phyloP scores from a whole-genome alignment of 2,329 filamentous ascomycete genomes.

The Calonectria pteridis region DNA sequence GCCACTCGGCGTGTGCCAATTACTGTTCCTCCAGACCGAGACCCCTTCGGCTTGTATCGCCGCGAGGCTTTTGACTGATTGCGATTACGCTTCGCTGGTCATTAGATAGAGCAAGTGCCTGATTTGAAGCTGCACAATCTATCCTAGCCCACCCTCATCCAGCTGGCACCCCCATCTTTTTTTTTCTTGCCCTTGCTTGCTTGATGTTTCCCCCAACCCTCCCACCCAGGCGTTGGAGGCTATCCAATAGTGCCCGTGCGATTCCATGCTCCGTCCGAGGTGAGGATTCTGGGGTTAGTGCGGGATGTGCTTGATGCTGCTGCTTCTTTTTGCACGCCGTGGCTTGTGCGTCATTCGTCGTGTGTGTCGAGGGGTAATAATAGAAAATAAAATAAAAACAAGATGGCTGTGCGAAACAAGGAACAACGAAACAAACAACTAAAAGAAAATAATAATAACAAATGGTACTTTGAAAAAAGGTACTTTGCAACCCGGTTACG shows the following conservation, averaged over 20 bases:
- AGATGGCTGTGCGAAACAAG: neutral
- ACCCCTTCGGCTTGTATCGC: slow-evolving; percentile 2
- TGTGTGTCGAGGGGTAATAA: neutral
- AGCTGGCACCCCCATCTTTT: slow-evolving; percentile 13
- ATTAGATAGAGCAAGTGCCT: slow-evolving; percentile 33
- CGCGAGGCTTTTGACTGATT: slow-evolving; percentile 24
- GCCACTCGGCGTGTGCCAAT: slow-evolving; percentile 35
- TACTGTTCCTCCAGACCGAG: slow-evolving; percentile 36
- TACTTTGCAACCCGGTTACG: neutral
- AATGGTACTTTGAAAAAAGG: neutral
- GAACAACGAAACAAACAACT: neutral
- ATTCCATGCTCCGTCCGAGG: slow-evolving; percentile 28
- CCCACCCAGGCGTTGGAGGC: slow-evolving; percentile 33
- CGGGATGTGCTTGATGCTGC: slow-evolving; percentile 29
- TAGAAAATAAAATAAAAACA: neutral
- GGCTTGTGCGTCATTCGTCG: neutral
- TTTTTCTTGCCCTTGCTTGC: slow-evolving; percentile 9
- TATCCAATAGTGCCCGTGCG: slow-evolving; percentile 37
- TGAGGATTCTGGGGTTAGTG: slow-evolving; percentile 38
- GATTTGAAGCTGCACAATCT: slow-evolving; percentile 17
- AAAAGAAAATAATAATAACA: neutral
- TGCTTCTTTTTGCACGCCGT: slow-evolving; percentile 6
- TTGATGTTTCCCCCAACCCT: slow-evolving; percentile 33
- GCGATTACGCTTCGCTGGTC: slow-evolving; percentile 30
- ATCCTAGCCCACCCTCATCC: slow-evolving; percentile 5